A percentile compares a stretch with the other conserved stretches of the same genome.
phyloP scores from a whole-genome alignment of 139 green algal genomes.

The Haematococcus sp. region DNA sequence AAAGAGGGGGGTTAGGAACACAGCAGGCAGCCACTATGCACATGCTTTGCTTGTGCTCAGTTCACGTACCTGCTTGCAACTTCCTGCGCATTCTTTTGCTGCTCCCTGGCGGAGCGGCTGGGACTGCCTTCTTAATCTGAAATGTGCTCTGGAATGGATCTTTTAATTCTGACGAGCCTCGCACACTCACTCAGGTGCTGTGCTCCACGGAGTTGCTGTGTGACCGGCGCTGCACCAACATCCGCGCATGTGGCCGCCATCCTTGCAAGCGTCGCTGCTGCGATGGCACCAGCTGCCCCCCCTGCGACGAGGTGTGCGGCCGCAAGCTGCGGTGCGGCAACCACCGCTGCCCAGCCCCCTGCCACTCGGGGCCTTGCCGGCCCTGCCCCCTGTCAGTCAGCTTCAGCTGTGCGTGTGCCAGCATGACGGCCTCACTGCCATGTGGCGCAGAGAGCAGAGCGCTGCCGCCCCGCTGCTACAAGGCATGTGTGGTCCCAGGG shows the following conservation, averaged over 20 bases:
- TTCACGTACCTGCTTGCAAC: no score
- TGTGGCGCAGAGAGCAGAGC: conserved; percentile 69
- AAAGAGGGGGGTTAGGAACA: no score
- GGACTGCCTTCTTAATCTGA: no score
- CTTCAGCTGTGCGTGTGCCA: conserved; percentile 74
- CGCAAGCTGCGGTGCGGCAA: conserved; percentile 75
- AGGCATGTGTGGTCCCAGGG: conserved; percentile 53
- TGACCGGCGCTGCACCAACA: conserved; percentile 62
- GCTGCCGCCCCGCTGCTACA: conserved; percentile 55
- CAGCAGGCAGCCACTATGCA: no score
- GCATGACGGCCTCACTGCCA: conserved; percentile 57
- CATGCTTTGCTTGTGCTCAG: no score
- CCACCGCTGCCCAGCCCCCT: conserved; percentile 76
- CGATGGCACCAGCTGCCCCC: conserved; percentile 68
- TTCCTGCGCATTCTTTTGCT: no score
- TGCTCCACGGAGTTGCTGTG: conserved; percentile 64
- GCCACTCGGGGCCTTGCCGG: conserved; percentile 72
- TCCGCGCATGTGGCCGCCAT: conserved; percentile 69
- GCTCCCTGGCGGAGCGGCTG: no score
- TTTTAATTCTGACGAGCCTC: no score
- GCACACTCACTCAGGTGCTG: no score
- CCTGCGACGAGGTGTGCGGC: conserved; percentile 81
- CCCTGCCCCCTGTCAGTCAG: conserved; percentile 63
- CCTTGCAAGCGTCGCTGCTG: conserved; percentile 85
- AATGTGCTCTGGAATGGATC: no score